phyloP scores from a whole-genome alignment of 192 early-diverging fungal genomes.

The Linnemannia hyalina region DNA sequence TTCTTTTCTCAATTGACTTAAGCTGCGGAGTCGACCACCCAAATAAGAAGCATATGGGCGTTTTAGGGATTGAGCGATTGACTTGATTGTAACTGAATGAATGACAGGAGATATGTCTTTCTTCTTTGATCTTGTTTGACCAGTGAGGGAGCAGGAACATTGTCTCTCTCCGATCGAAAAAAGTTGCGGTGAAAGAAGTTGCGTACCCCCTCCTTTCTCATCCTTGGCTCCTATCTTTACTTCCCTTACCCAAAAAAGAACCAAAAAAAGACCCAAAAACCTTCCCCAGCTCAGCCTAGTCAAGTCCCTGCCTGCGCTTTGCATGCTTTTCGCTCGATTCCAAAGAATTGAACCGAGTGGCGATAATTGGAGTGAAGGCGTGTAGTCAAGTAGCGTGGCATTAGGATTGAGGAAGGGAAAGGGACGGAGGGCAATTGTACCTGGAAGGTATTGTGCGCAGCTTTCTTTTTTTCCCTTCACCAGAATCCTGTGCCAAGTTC shows the following conservation, averaged over 20 bases:
- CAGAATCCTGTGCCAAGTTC: background rate
- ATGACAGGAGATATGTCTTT: background rate
- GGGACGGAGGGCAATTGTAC: background rate
- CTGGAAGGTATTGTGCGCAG: background rate
- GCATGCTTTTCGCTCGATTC: background rate
- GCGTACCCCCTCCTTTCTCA: background rate
- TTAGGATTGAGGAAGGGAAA: background rate
- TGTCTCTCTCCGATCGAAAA: background rate
- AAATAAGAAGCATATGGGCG: background rate
- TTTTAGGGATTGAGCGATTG: background rate
- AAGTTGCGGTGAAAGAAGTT: background rate
- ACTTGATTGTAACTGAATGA: background rate
- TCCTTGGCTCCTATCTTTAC: background rate
- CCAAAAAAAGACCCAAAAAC: background rate
- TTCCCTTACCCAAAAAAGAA: background rate
- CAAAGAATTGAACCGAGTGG: background rate
- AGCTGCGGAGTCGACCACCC: background rate
- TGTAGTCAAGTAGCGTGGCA: too few species aligned
- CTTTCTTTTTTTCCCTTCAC: too few species aligned
- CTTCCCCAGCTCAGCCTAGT: background rate
- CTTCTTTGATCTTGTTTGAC: too few species aligned
- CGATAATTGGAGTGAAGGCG: too few species aligned
- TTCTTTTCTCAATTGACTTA: conserved; percentile 1
- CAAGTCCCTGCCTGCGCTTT: background rate
- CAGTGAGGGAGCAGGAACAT: background rate